phyloP scores from a whole-genome alignment of 2,329 filamentous ascomycete species.

The Xylariaceae sp. region DNA sequence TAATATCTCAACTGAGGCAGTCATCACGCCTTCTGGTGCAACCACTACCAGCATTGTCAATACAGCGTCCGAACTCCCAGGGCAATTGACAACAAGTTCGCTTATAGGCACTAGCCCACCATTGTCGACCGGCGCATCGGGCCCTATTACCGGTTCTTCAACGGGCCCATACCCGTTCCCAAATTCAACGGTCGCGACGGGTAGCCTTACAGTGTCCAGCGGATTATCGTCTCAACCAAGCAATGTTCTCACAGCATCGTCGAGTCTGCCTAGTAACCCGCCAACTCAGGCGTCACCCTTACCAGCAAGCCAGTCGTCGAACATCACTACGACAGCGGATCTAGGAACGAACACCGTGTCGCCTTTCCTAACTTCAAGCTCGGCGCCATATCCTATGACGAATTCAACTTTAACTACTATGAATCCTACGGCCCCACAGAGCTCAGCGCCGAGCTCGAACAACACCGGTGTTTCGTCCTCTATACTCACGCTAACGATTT shows the following conservation, averaged over 20 bases:
- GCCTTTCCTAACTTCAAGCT: not conserved
- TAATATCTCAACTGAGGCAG: conserved; percentile 10
- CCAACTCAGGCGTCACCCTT: not conserved
- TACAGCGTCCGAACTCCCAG: conserved; percentile 10
- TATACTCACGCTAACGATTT: conserved; percentile 12
- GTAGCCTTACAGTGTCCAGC: conserved; percentile 14
- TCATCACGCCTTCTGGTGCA: conserved; percentile 8
- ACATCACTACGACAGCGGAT: conserved; percentile 13
- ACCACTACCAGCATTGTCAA: conserved; percentile 8
- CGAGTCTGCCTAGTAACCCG: conserved; percentile 11
- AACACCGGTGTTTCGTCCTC: conserved; percentile 20
- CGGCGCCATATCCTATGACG: conserved; percentile 22
- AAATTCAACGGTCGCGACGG: conserved; percentile 31
- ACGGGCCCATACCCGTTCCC: conserved; percentile 28
- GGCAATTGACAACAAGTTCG: conserved; percentile 2
- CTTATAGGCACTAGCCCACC: not conserved
- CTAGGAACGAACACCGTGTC: not conserved
- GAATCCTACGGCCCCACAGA: conserved; percentile 7
- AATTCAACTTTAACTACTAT: conserved; percentile 22
- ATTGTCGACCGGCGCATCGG: conserved; percentile 9
- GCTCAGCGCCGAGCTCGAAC: conserved; percentile 4
- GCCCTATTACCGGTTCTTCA: conserved; percentile 15
- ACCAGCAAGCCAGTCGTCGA: conserved; percentile 11
- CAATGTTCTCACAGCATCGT: conserved; percentile 11
- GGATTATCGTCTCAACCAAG: conserved; percentile 1